Evolutionary conservation across 768 basidiomycete species (phyloP).

Genomic region (Punctularia strigosozonata): DNA sequence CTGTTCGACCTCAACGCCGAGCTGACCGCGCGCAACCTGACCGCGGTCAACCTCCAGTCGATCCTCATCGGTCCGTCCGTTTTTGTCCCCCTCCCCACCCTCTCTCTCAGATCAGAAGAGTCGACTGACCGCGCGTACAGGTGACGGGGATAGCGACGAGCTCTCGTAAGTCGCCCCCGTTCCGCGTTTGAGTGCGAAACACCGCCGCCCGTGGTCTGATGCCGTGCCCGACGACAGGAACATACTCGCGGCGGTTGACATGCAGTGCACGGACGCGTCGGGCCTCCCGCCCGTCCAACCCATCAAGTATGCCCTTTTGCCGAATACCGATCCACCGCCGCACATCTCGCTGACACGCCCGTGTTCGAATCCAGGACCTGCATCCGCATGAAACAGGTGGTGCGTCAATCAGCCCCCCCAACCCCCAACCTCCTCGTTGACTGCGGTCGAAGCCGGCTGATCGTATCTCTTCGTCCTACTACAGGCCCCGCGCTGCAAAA

Average conservation of each 20-base stretch:
- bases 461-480: too few relatives aligned
- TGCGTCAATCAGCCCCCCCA: conserved; percentile 10
- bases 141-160: conserved; percentile 33
- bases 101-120: not conserved
- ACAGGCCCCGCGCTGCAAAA: conserved; percentile 31
- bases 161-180: too few relatives aligned
- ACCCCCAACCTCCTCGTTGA: not conserved
- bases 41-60: conserved; percentile 37
- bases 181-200: too few relatives aligned
- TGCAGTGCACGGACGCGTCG: conserved; percentile 44
- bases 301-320: conserved; percentile 30
- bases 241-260: conserved; percentile 42
- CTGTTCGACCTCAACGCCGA: conserved; percentile 36
- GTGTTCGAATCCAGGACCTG: conserved; percentile 19
- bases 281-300: conserved; percentile 29
- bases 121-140: too few relatives aligned
- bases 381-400: conserved; percentile 30
- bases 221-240: too few relatives aligned
- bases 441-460: not conserved
- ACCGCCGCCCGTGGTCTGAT: too few relatives aligned
- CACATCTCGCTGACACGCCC: too few relatives aligned
- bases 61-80: conserved; percentile 40
- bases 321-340: too few relatives aligned
- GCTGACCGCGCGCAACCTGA: conserved; percentile 30
- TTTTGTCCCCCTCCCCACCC: not conserved